These are phyloP conservation scores for Geosmithia putterillii DNA, from an alignment of 2,329 filamentous ascomycete species.

Conservation along the genomic window DNA sequence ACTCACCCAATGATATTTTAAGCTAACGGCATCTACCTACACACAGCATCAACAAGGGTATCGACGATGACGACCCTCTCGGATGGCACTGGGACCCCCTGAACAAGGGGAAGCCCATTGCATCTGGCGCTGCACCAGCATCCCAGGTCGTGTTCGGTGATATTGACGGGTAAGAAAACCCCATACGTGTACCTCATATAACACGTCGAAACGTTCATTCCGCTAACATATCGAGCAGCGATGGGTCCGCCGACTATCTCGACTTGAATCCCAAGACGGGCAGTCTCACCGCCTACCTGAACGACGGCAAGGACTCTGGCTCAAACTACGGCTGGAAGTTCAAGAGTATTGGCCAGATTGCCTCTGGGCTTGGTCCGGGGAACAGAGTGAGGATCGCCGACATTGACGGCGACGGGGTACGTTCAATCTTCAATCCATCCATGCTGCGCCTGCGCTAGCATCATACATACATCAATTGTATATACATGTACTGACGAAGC, in stretches of 20 bases:
- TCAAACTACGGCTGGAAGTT: conserved; percentile 1
- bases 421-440: neutral
- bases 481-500: no score
- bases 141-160: conserved; percentile 5
- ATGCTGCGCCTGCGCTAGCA: neutral
- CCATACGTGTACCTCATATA: no score
- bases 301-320: neutral
- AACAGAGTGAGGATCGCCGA: conserved; percentile 8
- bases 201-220: no score
- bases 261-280: conserved; percentile 5
- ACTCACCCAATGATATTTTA: neutral
- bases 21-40: neutral
- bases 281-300: conserved; percentile 2
- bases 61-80: neutral
- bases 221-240: neutral
- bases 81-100: conserved; percentile 3
- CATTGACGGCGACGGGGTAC: conserved; percentile 10
- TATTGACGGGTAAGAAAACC: conserved; percentile 4
- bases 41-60: neutral
- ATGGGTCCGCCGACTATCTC: conserved; percentile 6
- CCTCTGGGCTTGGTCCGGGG: conserved; percentile 6
- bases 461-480: no score
- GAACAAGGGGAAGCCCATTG: conserved; percentile 4
- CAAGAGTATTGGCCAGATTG: conserved; percentile 4
- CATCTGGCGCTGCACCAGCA: conserved; percentile 4